phyloP scores from a whole-genome alignment of 129 eudicot genomes.

The Calendula officinalis region DNA sequence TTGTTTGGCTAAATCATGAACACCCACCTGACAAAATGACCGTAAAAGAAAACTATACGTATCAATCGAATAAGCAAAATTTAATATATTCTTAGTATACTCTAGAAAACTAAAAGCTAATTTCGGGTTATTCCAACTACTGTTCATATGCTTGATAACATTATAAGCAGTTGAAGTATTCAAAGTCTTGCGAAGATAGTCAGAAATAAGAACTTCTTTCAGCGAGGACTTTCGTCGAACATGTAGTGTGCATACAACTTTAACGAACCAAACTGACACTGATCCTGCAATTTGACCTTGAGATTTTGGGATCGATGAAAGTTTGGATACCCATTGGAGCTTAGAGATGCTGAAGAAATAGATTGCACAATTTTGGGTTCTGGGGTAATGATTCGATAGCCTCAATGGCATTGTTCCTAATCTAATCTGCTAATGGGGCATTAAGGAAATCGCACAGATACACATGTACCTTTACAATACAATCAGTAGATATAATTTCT shows the following conservation, averaged over 20 bases:
- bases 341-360: constrained; percentile 24
- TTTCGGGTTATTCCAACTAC: constrained; percentile 38
- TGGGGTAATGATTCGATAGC: constrained; percentile 25
- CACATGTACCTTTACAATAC: constrained; percentile 11
- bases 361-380: constrained; percentile 12
- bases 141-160: constrained; percentile 43
- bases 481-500: not conserved
- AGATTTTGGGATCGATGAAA: constrained; percentile 42
- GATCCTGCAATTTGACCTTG: constrained; percentile 33
- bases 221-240: constrained; percentile 47
- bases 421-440: constrained; percentile 21
- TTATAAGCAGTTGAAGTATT: constrained; percentile 46
- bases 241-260: constrained; percentile 71
- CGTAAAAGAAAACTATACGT: constrained; percentile 56
- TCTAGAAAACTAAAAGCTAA: constrained; percentile 65
- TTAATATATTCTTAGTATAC: constrained; percentile 53
- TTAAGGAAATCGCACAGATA: constrained; percentile 2
- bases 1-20: constrained; percentile 50
- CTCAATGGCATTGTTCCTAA: constrained; percentile 58
- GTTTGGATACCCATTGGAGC: constrained; percentile 36
- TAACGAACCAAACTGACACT: constrained; percentile 57
- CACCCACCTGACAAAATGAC: constrained; percentile 59
- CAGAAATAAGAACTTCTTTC: constrained; percentile 27
- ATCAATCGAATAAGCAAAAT: constrained; percentile 44
- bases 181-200: constrained; percentile 51